Percentiles rank a stretch among this genome's conserved stretches.
Evolutionary conservation across 306 rosid species (phyloP).

Genomic region (Hippophae rhamnoides): DNA sequence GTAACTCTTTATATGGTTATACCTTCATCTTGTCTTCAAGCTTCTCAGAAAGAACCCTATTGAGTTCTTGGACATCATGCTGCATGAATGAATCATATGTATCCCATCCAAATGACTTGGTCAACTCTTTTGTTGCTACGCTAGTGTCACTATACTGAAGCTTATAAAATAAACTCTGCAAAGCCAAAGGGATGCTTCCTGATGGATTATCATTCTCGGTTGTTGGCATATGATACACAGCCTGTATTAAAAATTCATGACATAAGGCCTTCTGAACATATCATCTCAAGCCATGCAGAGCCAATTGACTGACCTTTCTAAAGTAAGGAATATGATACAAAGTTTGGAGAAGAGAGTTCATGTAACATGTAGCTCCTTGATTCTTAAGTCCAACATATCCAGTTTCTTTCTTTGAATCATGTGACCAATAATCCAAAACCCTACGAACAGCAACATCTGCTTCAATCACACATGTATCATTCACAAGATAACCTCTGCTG

Average conservation of each 20-base stretch:
- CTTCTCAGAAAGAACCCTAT: slow-evolving; percentile 24
- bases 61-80: slow-evolving; percentile 24
- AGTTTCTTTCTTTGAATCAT: slow-evolving; percentile 24
- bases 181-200: slow-evolving; percentile 23
- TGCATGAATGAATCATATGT: slow-evolving; percentile 25
- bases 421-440: slow-evolving; percentile 26
- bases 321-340: slow-evolving; percentile 26
- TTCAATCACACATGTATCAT: slow-evolving; percentile 29
- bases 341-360: slow-evolving; percentile 25
- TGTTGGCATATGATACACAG: slow-evolving; percentile 26
- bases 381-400: slow-evolving; percentile 25
- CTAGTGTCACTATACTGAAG: slow-evolving; percentile 28
- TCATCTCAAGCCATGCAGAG: background rate
- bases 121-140: slow-evolving; percentile 25
- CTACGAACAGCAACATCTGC: slow-evolving; percentile 33
- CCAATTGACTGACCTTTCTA: slow-evolving; percentile 17
- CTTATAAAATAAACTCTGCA: slow-evolving; percentile 25
- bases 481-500: slow-evolving; percentile 24
- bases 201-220: slow-evolving; percentile 28
- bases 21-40: slow-evolving; percentile 29
- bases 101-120: slow-evolving; percentile 27
- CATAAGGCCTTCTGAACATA: background rate
- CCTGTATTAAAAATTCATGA: slow-evolving; percentile 8
- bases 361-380: slow-evolving; percentile 26
- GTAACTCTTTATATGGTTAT: background rate